phyloP scores from a whole-genome alignment of 768 basidiomycete species.

The Kwoniella dendrophila region DNA sequence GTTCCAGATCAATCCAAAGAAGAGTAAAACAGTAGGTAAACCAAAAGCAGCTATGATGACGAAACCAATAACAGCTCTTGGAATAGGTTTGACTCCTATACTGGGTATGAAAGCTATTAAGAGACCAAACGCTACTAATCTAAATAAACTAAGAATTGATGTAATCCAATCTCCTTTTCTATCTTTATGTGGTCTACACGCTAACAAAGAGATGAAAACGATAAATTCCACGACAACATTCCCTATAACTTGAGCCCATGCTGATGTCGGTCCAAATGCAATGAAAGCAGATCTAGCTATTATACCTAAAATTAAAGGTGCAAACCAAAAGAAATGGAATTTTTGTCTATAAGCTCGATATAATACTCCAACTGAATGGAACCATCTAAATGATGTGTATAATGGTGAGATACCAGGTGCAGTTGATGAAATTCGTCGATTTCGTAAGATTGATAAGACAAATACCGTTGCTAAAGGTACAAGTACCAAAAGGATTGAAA shows the following conservation, averaged over 20 bases:
- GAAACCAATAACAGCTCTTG: slow-evolving; percentile 77
- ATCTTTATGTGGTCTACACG: slow-evolving; percentile 67
- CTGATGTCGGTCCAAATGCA: slow-evolving; percentile 61
- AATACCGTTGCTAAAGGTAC: slow-evolving; percentile 62
- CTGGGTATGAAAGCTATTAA: slow-evolving; percentile 75
- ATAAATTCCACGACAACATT: slow-evolving; percentile 69
- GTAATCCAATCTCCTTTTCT: slow-evolving; percentile 72
- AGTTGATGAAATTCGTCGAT: slow-evolving; percentile 58
- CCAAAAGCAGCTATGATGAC: slow-evolving; percentile 73
- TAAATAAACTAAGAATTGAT: slow-evolving; percentile 67
- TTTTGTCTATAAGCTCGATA: slow-evolving; percentile 66
- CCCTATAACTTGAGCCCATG: slow-evolving; percentile 69
- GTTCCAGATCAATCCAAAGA: slow-evolving; percentile 68
- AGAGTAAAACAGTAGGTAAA: slow-evolving; percentile 68
- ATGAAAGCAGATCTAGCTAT: slow-evolving; percentile 74
- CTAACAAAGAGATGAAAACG: slow-evolving; percentile 62
- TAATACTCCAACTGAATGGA: slow-evolving; percentile 51
- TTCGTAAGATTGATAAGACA: slow-evolving; percentile 61
- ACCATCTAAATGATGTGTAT: slow-evolving; percentile 65
- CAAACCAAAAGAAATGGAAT: slow-evolving; percentile 69
- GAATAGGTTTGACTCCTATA: slow-evolving; percentile 70
- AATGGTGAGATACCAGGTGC: slow-evolving; percentile 58
- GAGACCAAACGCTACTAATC: slow-evolving; percentile 70
- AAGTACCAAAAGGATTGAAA: slow-evolving; percentile 65
- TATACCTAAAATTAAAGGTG: slow-evolving; percentile 63